Evolutionary conservation across 169 alveolate species (phyloP).

Genomic region (Plasmodium yoelii): DNA sequence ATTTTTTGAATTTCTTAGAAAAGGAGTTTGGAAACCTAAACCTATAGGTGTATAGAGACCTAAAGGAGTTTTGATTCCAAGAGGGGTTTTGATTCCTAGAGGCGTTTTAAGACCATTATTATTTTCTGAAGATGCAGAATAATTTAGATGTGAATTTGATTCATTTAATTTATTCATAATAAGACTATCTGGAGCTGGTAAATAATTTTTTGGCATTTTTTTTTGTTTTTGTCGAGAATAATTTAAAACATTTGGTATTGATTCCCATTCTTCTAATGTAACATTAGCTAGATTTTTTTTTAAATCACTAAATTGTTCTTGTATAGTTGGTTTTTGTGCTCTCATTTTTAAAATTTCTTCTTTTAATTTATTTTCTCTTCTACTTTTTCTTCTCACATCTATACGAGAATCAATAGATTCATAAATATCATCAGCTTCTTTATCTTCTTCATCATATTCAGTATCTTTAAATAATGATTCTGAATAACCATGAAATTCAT

Average conservation of each 20-base stretch:
- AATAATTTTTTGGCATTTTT: slow-evolving; percentile 89
- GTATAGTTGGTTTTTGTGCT: slow-evolving; percentile 84
- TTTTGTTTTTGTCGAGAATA: slow-evolving; percentile 89
- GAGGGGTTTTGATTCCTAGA: too few species aligned
- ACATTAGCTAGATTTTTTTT: slow-evolving; percentile 84
- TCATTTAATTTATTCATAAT: slow-evolving; percentile 83
- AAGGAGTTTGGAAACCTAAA: slow-evolving; percentile 83
- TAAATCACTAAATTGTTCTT: slow-evolving; percentile 81
- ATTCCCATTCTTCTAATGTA: slow-evolving; percentile 96
- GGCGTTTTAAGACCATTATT: slow-evolving; percentile 82
- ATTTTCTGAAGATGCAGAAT: slow-evolving; percentile 76
- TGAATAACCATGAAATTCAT: slow-evolving; percentile 94
- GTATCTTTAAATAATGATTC: slow-evolving; percentile 89
- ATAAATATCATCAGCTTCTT: slow-evolving; percentile 94
- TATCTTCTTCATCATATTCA: slow-evolving; percentile 95
- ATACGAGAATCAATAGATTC: slow-evolving; percentile 92
- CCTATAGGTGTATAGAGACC: slow-evolving; percentile 85
- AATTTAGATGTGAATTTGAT: slow-evolving; percentile 81
- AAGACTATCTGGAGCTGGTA: slow-evolving; percentile 95
- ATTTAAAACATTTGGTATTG: slow-evolving; percentile 96
- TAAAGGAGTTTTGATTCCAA: slow-evolving; percentile 90
- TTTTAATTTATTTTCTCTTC: slow-evolving; percentile 91
- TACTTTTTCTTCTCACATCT: slow-evolving; percentile 92
- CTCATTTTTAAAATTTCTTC: slow-evolving; percentile 90
- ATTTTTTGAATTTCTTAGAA: slow-evolving; percentile 8